Base-by-base conservation (phyloP, 2,329 filamentous ascomycete genomes). In the Cadophora luteo-olivacea region DNA sequence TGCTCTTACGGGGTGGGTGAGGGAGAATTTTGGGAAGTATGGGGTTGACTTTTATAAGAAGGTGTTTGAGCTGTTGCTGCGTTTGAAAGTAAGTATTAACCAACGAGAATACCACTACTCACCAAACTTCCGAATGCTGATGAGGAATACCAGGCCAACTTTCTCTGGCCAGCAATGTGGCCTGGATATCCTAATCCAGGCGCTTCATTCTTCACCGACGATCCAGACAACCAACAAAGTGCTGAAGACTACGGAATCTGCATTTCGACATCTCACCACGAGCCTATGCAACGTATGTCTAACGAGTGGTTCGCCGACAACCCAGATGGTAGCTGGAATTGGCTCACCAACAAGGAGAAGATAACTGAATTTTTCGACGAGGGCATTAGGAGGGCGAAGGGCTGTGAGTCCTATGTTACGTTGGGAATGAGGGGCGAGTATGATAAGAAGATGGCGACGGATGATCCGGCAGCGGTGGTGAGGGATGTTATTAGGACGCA, bases 131-230 rank as follows among this genome's bases (percentile, higher is more conserved):
- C 4, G 6, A n/a, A 45, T 11, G 4, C 45, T 61, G 29, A 66
- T 41, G 25, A 16, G 25, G n/a, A n/a, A 32, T 82, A 90, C 22
- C 84, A 87, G 41, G 90, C 90, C 25, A 93, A 92, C 77, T 92
- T 91, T 74, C 81, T 93, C 58, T 93, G 91, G 91, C 91, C 90
- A 0, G 85, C 89, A 0, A 83, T 88, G 77, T 93, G 90, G 91
- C 86, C 84, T 11, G 85, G 84, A 69, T 82, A 81, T 48, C 82
- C 82, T 1, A 79, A 80, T 3, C 83, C 82, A 0, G 82, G 82
- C 9, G 84, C 84, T 45, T 91, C 91, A 82, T 90, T 92, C 75
- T 87, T 88, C 74, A 84, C 90, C 1, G 91, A 92, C 68, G 90
- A 92, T 73, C 81, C 85, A 1, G 81, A 83, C 51, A 92, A 88